A percentile compares a stretch with the other conserved stretches of the same genome.
These are phyloP conservation scores for Colletotrichum shisoi DNA, from an alignment of 2,329 filamentous ascomycete genomes.

Conservation along the genomic window DNA sequence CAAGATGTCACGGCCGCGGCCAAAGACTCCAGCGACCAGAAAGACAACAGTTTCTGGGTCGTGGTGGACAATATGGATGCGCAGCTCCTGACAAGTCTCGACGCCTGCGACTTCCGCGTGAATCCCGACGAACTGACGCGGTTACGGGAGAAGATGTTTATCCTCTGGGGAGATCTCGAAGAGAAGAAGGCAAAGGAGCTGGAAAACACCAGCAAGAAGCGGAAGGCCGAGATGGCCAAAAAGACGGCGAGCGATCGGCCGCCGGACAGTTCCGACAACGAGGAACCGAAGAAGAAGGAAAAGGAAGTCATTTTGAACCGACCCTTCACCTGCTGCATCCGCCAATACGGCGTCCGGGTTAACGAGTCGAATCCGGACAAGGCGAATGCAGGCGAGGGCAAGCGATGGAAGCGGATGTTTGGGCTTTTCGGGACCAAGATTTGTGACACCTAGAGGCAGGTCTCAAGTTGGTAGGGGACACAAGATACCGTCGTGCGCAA, in stretches of 20 bases:
- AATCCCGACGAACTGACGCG: conserved; percentile 57
- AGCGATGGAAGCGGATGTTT: conserved; percentile 69
- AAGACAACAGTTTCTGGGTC: conserved; percentile 64
- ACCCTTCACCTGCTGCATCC: conserved; percentile 74
- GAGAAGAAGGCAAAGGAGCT: conserved; percentile 65
- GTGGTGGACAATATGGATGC: conserved; percentile 68
- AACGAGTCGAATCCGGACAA: conserved; percentile 51
- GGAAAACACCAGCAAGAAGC: conserved; percentile 45
- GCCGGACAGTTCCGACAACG: conserved; percentile 52
- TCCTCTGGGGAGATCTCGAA: conserved; percentile 86
- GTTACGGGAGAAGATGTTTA: conserved; percentile 75
- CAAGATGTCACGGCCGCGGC: conserved; percentile 67
- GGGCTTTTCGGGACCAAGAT: conserved; percentile 72
- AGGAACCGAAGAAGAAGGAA: conserved; percentile 35
- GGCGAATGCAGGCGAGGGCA: conserved; percentile 55
- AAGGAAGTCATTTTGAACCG: conserved; percentile 56
- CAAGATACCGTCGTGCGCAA: background rate
- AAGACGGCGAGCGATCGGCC: conserved; percentile 43
- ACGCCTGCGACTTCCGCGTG: conserved; percentile 64
- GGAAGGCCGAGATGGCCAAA: conserved; percentile 21
- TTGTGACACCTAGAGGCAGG: conserved; percentile 11
- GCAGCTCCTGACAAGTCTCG: conserved; percentile 58
- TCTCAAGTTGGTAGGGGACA: background rate
- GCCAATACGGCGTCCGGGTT: conserved; percentile 71
- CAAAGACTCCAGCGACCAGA: conserved; percentile 48